A percentile compares a stretch with the other conserved stretches of the same genome.
Evolutionary conservation across 2,329 filamentous ascomycete genomes (phyloP).

Genomic region (Fusarium lyarnte): DNA sequence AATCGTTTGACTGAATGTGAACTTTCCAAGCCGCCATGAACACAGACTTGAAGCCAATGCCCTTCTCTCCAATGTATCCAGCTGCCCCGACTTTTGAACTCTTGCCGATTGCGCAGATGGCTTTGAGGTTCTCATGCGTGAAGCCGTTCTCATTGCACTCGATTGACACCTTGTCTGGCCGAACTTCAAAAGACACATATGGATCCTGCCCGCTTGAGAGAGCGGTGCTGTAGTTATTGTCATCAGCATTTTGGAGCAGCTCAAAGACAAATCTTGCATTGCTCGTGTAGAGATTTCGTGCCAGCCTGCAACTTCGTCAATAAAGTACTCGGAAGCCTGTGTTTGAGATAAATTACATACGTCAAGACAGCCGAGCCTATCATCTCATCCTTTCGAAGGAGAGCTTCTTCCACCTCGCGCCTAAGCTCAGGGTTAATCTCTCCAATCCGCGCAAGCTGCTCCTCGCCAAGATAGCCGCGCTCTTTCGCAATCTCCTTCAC

Average conservation of each 20-base stretch:
- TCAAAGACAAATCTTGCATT: constrained; percentile 61
- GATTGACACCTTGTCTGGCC: constrained; percentile 51
- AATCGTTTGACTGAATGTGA: constrained; percentile 55
- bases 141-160: constrained; percentile 64
- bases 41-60: constrained; percentile 62
- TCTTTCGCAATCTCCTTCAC: constrained; percentile 37
- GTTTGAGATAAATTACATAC: constrained; percentile 5
- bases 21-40: constrained; percentile 58
- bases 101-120: constrained; percentile 57
- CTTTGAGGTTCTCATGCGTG: constrained; percentile 51
- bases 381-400: constrained; percentile 38
- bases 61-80: constrained; percentile 61
- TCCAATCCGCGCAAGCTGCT: constrained; percentile 28
- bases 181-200: constrained; percentile 49
- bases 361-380: constrained; percentile 39
- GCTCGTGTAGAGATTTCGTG: constrained; percentile 54
- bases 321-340: background rate
- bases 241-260: constrained; percentile 64
- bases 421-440: constrained; percentile 28
- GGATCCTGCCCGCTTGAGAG: constrained; percentile 36
- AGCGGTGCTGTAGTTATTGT: constrained; percentile 54
- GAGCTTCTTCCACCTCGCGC: constrained; percentile 34
- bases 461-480: constrained; percentile 36
- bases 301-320: constrained; percentile 46
- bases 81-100: constrained; percentile 56